These are phyloP conservation scores for Tetracladium marchalianum DNA, from an alignment of 495 filamentous ascomycete genomes.

Conservation along the genomic window DNA sequence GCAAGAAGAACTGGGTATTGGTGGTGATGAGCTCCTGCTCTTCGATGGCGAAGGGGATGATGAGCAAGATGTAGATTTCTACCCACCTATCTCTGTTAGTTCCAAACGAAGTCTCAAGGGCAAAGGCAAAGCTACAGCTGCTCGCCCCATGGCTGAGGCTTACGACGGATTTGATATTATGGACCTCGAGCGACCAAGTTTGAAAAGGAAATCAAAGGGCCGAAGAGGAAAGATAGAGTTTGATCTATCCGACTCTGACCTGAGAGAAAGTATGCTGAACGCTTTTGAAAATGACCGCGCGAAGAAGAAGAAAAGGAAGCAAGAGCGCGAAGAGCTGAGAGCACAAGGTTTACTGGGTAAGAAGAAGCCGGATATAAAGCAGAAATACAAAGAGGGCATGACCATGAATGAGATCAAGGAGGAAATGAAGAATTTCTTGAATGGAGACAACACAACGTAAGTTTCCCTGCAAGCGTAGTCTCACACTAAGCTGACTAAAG, in stretches of 20 bases:
- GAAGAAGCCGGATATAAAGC: conserved; percentile 51
- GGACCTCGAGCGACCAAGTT: conserved; percentile 62
- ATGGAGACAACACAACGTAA: conserved; percentile 54
- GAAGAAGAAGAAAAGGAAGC: conserved; percentile 73
- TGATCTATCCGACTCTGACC: conserved; percentile 64
- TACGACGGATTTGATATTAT: conserved; percentile 77
- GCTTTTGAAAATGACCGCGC: conserved; percentile 69
- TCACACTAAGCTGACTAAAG: conserved; percentile 2
- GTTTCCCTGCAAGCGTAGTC: conserved; percentile 9
- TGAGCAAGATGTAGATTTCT: conserved; percentile 13
- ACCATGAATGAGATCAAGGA: conserved; percentile 55
- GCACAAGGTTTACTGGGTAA: conserved; percentile 68
- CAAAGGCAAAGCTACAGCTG: conserved; percentile 15
- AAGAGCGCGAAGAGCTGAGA: conserved; percentile 67
- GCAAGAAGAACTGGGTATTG: conserved; percentile 57
- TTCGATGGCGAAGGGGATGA: conserved; percentile 29
- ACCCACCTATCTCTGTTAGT: not conserved
- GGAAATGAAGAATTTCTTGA: conserved; percentile 64
- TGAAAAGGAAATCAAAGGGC: conserved; percentile 46
- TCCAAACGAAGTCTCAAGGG: not conserved
- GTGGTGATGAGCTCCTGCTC: conserved; percentile 45
- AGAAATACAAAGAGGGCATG: conserved; percentile 67
- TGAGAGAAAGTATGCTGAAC: conserved; percentile 48
- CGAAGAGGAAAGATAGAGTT: conserved; percentile 39
- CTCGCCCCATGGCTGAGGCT: conserved; percentile 48